Evolutionary conservation across 2,329 filamentous ascomycete genomes (phyloP), one percentile per base, ranked within the genome.

Genomic region (Chaetomium globosum): DNA sequence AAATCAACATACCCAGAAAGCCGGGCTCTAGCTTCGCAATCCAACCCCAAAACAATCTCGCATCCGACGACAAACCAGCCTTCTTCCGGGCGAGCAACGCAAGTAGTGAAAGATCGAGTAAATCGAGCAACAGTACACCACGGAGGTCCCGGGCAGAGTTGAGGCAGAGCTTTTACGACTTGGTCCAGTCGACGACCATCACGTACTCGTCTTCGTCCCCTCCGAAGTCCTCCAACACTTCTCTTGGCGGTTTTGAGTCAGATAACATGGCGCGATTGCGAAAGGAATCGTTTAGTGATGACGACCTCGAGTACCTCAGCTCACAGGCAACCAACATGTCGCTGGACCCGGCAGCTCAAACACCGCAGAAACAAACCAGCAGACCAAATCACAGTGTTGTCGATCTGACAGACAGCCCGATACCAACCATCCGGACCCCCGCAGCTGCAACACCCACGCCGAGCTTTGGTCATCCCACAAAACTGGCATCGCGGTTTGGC

Each of bases 401-500:
- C 60, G 72, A 75, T 62, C 70, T 77, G 33, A 69, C 74, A 16
- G 63, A 70, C 68, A 77, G 75, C 62, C 74, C 73, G 5, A 67
- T 54, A 23, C 63, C 63, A 2, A 46, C 33, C 49, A 64, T 64
- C 63, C 59, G 55, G 61, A 68, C 65, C 16, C 62, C 66, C 7
- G 69, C 65, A 8, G 73, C 70, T 4, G 56, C 68, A 9, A 70
- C 69, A 4, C 74, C 74, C 9, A 69, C 66, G 2, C 74, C 74
- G 2, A 70, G 70, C 10, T 77, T 77, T 65, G 75, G 75, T 48
- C 71, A 64, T 51, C 71, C 72, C 6, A 76, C 71, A 55, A 80
- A 80, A 72, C 77, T 82, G 71, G 74, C 80, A 72, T 82, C 81
- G 51, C 80, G 79, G 72, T 80, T 82, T 46, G 54, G 58, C n/a